Base-by-base conservation (phyloP, 495 filamentous ascomycete genomes). In the Elasticomyces elasticus region DNA sequence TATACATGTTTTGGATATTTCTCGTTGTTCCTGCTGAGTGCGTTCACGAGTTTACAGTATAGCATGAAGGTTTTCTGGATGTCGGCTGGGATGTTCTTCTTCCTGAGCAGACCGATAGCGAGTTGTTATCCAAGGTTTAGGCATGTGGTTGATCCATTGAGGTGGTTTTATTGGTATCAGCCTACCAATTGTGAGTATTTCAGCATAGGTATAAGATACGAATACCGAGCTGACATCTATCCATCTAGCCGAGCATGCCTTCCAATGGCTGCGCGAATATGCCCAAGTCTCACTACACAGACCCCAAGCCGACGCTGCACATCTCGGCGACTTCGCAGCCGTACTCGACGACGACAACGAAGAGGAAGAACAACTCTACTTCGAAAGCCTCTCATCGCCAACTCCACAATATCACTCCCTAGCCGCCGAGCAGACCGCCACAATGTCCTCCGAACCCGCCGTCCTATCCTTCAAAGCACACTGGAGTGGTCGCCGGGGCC, bases 181-280 rank as follows among this genome's bases (percentile, higher is more conserved):
- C 65, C 65, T 7, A 66, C 65, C 20, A 38, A 55, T 38, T 35
- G 59, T 62, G 17, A 60, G 54, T 43, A 26, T 10, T 5, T 3
- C 5, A 11, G 26, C 19, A 1, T 10, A 1, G 25, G 17, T 31
- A 13, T 15, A 15, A 26, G 24, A 31, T 11, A 15, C 27, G 5
- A 3, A 37, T 27, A 26, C 24, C 12, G 17, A 22, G 22, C n/a
- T 37, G 15, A 22, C 20, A 19, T 12, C 15, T 33, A 24, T 31
- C 9, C 47, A n/a, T n/a, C n/a, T n/a, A 67, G 68, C 69, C 0
- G 70, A 73, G 58, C 64, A 68, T 65, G 61, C 67, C 1, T 72
- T 74, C 45, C 52, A 54, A 12, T 72, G 69, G 44, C 61, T 74
- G 17, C 65, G 67, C 43, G 50, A 60, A 9, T 45, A 70, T 47